phyloP scores from a whole-genome alignment of 2,329 filamentous ascomycete species.

The Pestalotiopsis fici region DNA sequence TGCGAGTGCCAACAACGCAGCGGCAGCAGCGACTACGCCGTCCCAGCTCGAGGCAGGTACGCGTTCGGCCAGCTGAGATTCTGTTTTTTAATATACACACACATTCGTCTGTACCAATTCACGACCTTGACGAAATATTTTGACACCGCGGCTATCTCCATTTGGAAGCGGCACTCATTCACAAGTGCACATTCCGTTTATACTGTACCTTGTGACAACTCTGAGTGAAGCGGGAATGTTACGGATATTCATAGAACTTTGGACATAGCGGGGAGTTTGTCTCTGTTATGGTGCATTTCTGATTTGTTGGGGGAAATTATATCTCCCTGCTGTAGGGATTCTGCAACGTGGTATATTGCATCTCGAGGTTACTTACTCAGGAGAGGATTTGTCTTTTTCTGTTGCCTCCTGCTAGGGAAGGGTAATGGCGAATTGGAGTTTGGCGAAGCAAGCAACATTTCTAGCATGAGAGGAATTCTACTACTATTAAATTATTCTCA shows the following conservation, averaged over 20 bases:
- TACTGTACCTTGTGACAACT: neutral
- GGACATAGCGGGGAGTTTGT: constrained; percentile 6
- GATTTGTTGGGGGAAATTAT: neutral
- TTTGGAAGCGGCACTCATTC: neutral
- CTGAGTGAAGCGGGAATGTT: neutral
- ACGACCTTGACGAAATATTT: constrained; percentile 4
- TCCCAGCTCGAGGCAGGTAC: constrained; percentile 49
- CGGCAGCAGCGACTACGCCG: constrained; percentile 34
- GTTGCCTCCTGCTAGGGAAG: neutral
- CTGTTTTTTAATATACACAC: constrained; percentile 8
- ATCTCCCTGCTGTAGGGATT: neutral
- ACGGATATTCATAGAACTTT: neutral
- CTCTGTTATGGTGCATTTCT: neutral
- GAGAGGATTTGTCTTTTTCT: neutral
- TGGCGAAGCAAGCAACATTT: constrained; percentile 1
- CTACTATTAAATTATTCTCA: neutral
- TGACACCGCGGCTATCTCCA: neutral
- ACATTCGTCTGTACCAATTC: constrained; percentile 4
- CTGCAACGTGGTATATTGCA: neutral
- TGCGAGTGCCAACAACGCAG: constrained; percentile 5
- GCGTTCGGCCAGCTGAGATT: constrained; percentile 22
- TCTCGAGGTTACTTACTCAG: neutral
- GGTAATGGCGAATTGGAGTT: neutral
- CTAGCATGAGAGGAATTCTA: neutral
- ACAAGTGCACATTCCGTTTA: neutral